A percentile compares a stretch with the other conserved stretches of the same genome.
Conservation (phyloP, 148 eudicot genomes). For the Cornus florida region DNA sequence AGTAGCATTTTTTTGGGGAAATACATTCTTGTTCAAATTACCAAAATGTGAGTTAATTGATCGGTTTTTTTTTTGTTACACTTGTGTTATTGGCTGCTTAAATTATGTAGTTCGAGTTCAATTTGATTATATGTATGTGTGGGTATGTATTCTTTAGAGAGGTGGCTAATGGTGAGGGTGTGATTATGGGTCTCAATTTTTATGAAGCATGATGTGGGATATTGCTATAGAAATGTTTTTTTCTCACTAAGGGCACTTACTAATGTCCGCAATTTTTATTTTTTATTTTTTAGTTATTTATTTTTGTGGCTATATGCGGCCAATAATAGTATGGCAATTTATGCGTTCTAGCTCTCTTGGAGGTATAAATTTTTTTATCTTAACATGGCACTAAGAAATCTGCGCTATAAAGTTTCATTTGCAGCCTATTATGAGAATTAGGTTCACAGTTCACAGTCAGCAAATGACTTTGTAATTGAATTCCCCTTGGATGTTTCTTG, state of each 20-base stretch:
- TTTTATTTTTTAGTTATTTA: too few species aligned
- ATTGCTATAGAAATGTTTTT: background rate
- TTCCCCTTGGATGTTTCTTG: too few species aligned
- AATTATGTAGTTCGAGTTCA: too few species aligned
- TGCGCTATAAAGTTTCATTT: background rate
- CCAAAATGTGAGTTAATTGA: background rate
- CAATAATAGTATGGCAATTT: background rate
- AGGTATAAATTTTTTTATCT: background rate
- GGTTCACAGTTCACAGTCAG: background rate
- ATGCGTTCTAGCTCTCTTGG: background rate
- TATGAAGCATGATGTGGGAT: background rate
- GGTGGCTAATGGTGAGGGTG: background rate
- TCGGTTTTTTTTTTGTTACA: too few species aligned
- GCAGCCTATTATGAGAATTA: background rate
- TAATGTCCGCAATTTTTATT: background rate
- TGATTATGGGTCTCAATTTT: background rate
- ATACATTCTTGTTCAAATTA: background rate
- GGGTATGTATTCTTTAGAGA: background rate
- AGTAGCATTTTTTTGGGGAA: background rate
- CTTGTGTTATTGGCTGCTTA: too few species aligned
- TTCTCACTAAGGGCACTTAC: background rate
- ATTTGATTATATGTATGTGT: too few species aligned
- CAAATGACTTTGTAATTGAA: too few species aligned
- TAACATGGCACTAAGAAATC: background rate
- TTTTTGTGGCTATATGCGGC: background rate